A percentile compares a stretch with the other conserved stretches of the same genome.
These are phyloP conservation scores for Paramecium biaurelia DNA, from an alignment of 73 alveolate genomes.

Conservation along the genomic window DNA sequence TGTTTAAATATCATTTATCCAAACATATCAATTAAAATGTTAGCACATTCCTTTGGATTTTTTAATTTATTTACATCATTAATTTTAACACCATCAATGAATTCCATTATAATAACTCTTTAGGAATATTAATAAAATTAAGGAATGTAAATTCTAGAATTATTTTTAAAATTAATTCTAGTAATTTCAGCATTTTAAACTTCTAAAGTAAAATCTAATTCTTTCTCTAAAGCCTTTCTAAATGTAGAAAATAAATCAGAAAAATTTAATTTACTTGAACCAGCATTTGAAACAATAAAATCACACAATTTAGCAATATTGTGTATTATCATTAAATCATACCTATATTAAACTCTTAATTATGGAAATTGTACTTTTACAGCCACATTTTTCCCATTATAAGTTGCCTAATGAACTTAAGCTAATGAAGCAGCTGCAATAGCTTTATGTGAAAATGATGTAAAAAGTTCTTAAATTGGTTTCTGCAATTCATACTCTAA, in stretches of 20 bases:
- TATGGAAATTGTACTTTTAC: constrained; percentile 78
- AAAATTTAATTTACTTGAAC: not conserved
- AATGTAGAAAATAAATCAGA: constrained; percentile 49
- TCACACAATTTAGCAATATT: constrained; percentile 69
- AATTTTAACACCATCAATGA: constrained; percentile 74
- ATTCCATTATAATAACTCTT: constrained; percentile 79
- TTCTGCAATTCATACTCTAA: constrained; percentile 14
- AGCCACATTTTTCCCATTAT: constrained; percentile 75
- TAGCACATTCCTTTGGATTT: constrained; percentile 65
- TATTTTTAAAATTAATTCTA: constrained; percentile 61
- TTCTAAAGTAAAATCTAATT: constrained; percentile 72
- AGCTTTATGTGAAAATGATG: constrained; percentile 72
- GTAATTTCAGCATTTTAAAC: constrained; percentile 72
- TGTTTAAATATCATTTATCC: constrained; percentile 76
- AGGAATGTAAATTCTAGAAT: constrained; percentile 68
- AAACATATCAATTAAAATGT: constrained; percentile 72
- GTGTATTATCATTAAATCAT: constrained; percentile 74
- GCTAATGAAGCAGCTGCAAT: constrained; percentile 88
- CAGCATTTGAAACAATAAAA: not conserved
- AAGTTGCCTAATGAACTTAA: constrained; percentile 79
- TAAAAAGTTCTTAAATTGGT: constrained; percentile 63
- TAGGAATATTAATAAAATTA: constrained; percentile 63
- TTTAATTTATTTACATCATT: constrained; percentile 67
- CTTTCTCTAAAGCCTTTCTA: constrained; percentile 62
- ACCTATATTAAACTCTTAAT: constrained; percentile 64